A percentile compares a stretch with the other conserved stretches of the same genome.
Evolutionary conservation across 2,329 filamentous ascomycete genomes (phyloP).

Genomic region (Fusarium sp.): DNA sequence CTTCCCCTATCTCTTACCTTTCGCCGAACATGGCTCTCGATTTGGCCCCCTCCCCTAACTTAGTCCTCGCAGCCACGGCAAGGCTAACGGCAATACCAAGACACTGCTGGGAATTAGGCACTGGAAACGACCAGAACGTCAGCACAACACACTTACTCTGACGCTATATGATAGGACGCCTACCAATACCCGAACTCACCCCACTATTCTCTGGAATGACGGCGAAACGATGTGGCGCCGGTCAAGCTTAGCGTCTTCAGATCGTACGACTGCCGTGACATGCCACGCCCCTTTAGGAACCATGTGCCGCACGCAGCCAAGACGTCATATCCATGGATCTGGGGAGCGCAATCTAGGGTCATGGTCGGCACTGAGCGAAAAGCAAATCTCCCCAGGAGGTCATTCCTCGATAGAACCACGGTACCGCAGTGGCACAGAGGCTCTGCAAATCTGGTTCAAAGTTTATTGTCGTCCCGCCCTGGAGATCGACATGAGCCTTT

Average conservation of each 20-base stretch:
- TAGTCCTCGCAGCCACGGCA: constrained; percentile 13
- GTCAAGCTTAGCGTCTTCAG: constrained; percentile 45
- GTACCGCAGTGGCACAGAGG: constrained; percentile 17
- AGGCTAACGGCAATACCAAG: constrained; percentile 28
- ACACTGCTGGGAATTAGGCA: constrained; percentile 8
- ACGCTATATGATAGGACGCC: constrained; percentile 17
- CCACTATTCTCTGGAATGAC: constrained; percentile 40
- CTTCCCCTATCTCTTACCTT: constrained; percentile 26
- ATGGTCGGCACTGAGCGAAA: constrained; percentile 48
- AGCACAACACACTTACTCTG: constrained; percentile 12
- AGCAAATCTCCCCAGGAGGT: constrained; percentile 46
- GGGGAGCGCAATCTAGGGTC: constrained; percentile 45
- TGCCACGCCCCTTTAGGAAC: constrained; percentile 43
- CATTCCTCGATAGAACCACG: constrained; percentile 22
- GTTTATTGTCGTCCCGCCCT: constrained; percentile 46
- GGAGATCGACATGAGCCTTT: constrained; percentile 46
- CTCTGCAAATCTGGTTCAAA: constrained; percentile 42
- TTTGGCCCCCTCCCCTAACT: constrained; percentile 2
- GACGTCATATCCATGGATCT: constrained; percentile 48
- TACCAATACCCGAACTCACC: constrained; percentile 30
- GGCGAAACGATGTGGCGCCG: constrained; percentile 42
- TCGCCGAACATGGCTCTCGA: constrained; percentile 16
- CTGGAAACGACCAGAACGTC: constrained; percentile 6
- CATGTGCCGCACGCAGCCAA: constrained; percentile 49
- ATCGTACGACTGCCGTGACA: constrained; percentile 50